Evolutionary conservation across 2,329 filamentous ascomycete species (phyloP).

Genomic region (Huntiella moniliformis): DNA sequence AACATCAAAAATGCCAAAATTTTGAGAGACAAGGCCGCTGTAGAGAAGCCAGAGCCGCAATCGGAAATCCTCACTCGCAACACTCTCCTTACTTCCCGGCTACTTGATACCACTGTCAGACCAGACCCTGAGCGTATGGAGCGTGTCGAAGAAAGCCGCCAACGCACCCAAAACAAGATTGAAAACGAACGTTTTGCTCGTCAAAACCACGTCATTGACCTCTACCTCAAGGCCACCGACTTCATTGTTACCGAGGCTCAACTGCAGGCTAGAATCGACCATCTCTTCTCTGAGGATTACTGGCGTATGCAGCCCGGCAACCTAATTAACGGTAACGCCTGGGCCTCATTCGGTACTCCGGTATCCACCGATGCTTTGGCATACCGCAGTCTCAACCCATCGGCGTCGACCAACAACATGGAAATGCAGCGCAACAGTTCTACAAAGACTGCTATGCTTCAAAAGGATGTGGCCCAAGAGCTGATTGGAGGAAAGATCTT

Average conservation of each 20-base stretch:
- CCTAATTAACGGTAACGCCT: slow-evolving; percentile 27
- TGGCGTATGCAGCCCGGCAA: slow-evolving; percentile 22
- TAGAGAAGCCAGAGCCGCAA: slow-evolving; percentile 47
- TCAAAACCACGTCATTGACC: slow-evolving; percentile 56
- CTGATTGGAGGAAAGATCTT: slow-evolving; percentile 36
- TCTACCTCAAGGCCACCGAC: slow-evolving; percentile 72
- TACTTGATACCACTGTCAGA: slow-evolving; percentile 29
- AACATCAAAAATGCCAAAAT: slow-evolving; percentile 28
- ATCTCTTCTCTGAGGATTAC: slow-evolving; percentile 50
- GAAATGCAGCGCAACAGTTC: slow-evolving; percentile 1
- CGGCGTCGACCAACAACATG: neutral
- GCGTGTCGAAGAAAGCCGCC: slow-evolving; percentile 27
- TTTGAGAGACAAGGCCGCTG: slow-evolving; percentile 25
- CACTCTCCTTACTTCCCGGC: slow-evolving; percentile 37
- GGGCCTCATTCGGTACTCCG: slow-evolving; percentile 31
- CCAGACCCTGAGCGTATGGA: slow-evolving; percentile 44
- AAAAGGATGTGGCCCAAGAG: slow-evolving; percentile 38
- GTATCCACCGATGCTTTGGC: slow-evolving; percentile 25
- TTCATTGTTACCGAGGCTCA: slow-evolving; percentile 76
- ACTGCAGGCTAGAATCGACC: slow-evolving; percentile 53
- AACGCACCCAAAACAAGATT: slow-evolving; percentile 24
- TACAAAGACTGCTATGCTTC: slow-evolving; percentile 26
- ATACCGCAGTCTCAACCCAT: slow-evolving; percentile 1
- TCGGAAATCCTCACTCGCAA: slow-evolving; percentile 61
- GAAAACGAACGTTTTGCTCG: slow-evolving; percentile 38